A percentile compares a stretch with the other conserved stretches of the same genome.
Conservation (phyloP, 805 yeast species). For the Pichia eremophila region DNA sequence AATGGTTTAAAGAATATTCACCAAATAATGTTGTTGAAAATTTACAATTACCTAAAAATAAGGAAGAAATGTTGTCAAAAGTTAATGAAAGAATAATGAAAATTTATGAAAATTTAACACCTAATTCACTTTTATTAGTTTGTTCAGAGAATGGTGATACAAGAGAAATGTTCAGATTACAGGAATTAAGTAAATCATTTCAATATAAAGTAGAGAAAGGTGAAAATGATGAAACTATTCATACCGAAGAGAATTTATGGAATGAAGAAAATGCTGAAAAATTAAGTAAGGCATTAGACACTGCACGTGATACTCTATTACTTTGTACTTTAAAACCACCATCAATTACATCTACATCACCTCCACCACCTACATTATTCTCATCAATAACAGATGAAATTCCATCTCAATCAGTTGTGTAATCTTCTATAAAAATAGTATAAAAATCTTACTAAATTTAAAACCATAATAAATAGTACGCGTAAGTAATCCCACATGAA, state of each 20-base stretch:
- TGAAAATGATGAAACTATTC: constrained; percentile 28
- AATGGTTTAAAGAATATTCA: constrained; percentile 29
- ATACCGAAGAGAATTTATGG: constrained; percentile 31
- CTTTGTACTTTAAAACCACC: constrained; percentile 33
- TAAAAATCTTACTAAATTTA: not conserved
- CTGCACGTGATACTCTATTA: constrained; percentile 54
- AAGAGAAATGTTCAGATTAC: constrained; percentile 37
- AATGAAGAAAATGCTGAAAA: constrained; percentile 36
- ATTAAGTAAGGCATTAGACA: constrained; percentile 36
- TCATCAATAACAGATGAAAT: not conserved
- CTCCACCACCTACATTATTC: too few species aligned
- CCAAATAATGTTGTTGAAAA: constrained; percentile 11
- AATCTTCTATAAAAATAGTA: not conserved
- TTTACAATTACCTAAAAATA: constrained; percentile 7
- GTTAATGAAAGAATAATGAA: constrained; percentile 37
- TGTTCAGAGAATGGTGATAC: constrained; percentile 59
- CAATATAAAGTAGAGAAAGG: constrained; percentile 30
- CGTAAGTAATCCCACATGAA: not conserved
- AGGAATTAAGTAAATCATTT: constrained; percentile 33
- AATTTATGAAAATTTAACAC: constrained; percentile 46
- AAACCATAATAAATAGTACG: not conserved
- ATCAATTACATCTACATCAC: too few species aligned
- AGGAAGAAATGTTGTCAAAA: constrained; percentile 16
- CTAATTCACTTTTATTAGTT: constrained; percentile 49
- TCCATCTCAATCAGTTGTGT: not conserved